A percentile compares a stretch with the other conserved stretches of the same genome.
These are phyloP conservation scores for Neobulgaria alba DNA, from an alignment of 2,329 filamentous ascomycete species.

Conservation along the genomic window DNA sequence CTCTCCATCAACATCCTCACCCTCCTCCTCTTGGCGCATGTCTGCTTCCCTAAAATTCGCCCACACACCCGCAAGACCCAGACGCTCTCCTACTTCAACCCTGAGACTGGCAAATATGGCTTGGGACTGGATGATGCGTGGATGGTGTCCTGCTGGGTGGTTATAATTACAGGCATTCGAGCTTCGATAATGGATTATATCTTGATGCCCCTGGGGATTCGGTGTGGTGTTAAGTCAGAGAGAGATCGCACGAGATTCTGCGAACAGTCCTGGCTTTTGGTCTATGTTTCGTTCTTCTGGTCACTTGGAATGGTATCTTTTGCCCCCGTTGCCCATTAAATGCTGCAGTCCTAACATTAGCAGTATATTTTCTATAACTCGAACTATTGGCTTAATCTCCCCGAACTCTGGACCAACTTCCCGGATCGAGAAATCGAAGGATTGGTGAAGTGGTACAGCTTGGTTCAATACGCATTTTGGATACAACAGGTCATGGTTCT, in stretches of 20 bases:
- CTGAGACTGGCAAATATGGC: conserved; percentile 58
- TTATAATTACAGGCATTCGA: conserved; percentile 80
- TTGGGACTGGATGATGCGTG: conserved; percentile 73
- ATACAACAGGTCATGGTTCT: conserved; percentile 90
- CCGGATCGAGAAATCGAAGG: conserved; percentile 67
- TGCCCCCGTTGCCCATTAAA: conserved; percentile 23
- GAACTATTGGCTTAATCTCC: conserved; percentile 68
- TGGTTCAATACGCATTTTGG: conserved; percentile 88
- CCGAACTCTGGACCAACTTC: conserved; percentile 77
- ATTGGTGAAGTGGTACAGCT: conserved; percentile 78
- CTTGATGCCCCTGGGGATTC: conserved; percentile 66
- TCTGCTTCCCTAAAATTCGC: conserved; percentile 72
- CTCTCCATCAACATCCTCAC: conserved; percentile 80
- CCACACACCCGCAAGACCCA: conserved; percentile 82
- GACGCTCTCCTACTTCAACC: conserved; percentile 73
- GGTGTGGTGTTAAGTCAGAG: conserved; percentile 62
- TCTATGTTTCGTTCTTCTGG: conserved; percentile 81
- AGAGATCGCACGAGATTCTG: conserved; percentile 79
- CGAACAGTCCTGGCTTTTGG: conserved; percentile 85
- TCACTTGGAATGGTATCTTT: conserved; percentile 66
- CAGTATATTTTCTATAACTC: conserved; percentile 77
- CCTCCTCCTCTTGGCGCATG: conserved; percentile 72
- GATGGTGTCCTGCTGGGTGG: conserved; percentile 68
- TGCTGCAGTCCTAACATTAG: not conserved
- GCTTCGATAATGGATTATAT: conserved; percentile 82